Evolutionary conservation across 495 filamentous ascomycete species (phyloP).

Genomic region (Neurospora africana): DNA sequence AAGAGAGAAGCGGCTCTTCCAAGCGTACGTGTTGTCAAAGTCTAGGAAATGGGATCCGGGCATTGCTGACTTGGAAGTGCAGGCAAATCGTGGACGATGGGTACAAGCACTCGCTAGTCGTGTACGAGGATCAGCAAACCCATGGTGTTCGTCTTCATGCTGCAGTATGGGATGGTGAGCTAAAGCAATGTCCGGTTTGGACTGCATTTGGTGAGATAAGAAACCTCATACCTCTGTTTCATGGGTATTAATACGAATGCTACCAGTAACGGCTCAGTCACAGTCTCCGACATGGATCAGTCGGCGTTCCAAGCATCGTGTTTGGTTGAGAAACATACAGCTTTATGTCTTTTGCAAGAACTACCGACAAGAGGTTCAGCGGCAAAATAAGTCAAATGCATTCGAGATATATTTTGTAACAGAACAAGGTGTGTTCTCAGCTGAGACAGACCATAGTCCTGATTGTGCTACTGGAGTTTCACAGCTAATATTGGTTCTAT

Average conservation of each 20-base stretch:
- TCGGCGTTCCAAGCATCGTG: slow-evolving; percentile 35
- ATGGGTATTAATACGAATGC: neutral
- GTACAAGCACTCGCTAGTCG: slow-evolving; percentile 58
- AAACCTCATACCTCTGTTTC: neutral
- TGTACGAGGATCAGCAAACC: slow-evolving; percentile 57
- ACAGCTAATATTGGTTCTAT: neutral
- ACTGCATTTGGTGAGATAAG: slow-evolving; percentile 51
- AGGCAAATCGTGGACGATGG: slow-evolving; percentile 65
- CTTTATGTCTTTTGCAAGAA: slow-evolving; percentile 52
- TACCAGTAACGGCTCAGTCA: slow-evolving; percentile 48
- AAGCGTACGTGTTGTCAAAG: slow-evolving; percentile 43
- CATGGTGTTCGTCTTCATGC: slow-evolving; percentile 47
- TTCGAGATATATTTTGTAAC: slow-evolving; percentile 38
- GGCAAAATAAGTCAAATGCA: slow-evolving; percentile 29
- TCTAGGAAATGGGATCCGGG: slow-evolving; percentile 6
- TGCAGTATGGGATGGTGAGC: slow-evolving; percentile 38
- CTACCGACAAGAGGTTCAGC: slow-evolving; percentile 42
- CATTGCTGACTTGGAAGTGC: neutral
- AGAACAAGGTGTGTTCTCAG: slow-evolving; percentile 23
- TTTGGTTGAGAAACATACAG: slow-evolving; percentile 52
- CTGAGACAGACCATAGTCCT: neutral
- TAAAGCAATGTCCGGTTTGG: slow-evolving; percentile 54
- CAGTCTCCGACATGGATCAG: slow-evolving; percentile 48
- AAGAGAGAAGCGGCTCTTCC: slow-evolving; percentile 56
- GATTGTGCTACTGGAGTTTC: neutral